A percentile compares a stretch with the other conserved stretches of the same genome.
phyloP scores from a whole-genome alignment of 176 grass and related monocot genomes.

The Oryza nivara region DNA sequence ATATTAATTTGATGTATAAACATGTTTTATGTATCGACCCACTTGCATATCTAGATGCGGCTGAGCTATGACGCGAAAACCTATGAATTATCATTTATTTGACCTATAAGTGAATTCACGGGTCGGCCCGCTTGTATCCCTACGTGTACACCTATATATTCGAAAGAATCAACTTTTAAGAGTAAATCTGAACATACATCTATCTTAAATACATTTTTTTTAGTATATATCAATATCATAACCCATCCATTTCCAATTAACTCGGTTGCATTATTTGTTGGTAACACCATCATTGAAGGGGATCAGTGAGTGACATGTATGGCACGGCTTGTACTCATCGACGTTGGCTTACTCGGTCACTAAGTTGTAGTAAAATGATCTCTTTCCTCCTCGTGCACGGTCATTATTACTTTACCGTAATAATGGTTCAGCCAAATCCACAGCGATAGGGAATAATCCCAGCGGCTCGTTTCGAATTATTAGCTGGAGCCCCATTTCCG shows the following conservation, averaged over 20 bases:
- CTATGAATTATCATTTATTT: too few relatives aligned
- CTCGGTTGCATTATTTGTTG: constrained; percentile 14
- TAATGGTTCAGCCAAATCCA: constrained; percentile 28
- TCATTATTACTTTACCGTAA: neutral
- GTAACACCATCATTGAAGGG: constrained; percentile 5
- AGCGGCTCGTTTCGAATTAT: neutral
- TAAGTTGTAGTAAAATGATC: neutral
- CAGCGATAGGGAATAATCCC: neutral
- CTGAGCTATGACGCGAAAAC: too few relatives aligned
- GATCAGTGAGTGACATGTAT: constrained; percentile 3
- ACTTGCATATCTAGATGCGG: too few relatives aligned
- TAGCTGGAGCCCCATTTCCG: neutral
- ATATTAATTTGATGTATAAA: too few relatives aligned
- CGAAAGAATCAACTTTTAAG: too few relatives aligned
- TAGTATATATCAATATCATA: too few relatives aligned
- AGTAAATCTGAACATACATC: too few relatives aligned
- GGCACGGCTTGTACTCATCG: neutral
- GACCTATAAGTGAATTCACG: too few relatives aligned
- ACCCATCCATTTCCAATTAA: neutral
- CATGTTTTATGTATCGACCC: too few relatives aligned
- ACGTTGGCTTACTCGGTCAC: neutral
- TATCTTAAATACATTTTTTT: too few relatives aligned
- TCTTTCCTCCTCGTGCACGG: neutral
- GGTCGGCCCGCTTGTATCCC: too few relatives aligned
- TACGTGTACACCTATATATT: too few relatives aligned